phyloP scores from a whole-genome alignment of 2,329 filamentous ascomycete species.

The Diplocarpon mali region DNA sequence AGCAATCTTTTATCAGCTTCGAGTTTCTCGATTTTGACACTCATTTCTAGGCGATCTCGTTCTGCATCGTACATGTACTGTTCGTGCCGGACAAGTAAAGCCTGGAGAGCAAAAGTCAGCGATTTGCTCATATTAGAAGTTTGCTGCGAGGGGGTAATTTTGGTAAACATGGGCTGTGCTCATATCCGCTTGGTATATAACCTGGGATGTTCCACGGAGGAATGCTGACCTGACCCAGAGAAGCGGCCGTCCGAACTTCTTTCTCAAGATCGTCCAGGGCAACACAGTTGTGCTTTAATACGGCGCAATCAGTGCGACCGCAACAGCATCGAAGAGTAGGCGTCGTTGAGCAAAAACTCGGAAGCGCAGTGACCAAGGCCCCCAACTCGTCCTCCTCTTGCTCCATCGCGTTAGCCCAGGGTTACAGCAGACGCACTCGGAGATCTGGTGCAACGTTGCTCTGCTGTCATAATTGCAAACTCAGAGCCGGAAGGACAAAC shows the following conservation, averaged over 20 bases:
- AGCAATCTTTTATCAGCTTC: constrained; percentile 63
- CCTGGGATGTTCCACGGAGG: constrained; percentile 5
- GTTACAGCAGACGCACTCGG: constrained; percentile 7
- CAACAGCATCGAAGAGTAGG: constrained; percentile 59
- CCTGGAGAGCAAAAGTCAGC: constrained; percentile 72
- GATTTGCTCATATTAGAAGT: constrained; percentile 25
- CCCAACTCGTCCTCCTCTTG: constrained; percentile 15
- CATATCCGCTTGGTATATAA: not conserved
- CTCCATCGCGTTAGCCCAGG: constrained; percentile 8
- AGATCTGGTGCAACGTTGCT: constrained; percentile 13
- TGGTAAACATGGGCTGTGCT: not conserved
- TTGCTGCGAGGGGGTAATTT: not conserved
- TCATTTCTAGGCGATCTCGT: constrained; percentile 66
- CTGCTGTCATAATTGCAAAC: constrained; percentile 16
- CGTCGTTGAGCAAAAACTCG: constrained; percentile 12
- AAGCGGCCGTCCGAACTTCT: constrained; percentile 76
- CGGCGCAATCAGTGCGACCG: constrained; percentile 66
- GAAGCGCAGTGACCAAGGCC: constrained; percentile 22
- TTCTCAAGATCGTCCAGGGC: constrained; percentile 74
- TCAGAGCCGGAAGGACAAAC: not conserved
- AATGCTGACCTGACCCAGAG: constrained; percentile 78
- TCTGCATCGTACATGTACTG: constrained; percentile 89
- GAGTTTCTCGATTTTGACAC: constrained; percentile 60
- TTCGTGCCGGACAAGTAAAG: constrained; percentile 83
- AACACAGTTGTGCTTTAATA: constrained; percentile 68